phyloP scores from a whole-genome alignment of 257 asterid genomes.

The Solanum etuberosum region DNA sequence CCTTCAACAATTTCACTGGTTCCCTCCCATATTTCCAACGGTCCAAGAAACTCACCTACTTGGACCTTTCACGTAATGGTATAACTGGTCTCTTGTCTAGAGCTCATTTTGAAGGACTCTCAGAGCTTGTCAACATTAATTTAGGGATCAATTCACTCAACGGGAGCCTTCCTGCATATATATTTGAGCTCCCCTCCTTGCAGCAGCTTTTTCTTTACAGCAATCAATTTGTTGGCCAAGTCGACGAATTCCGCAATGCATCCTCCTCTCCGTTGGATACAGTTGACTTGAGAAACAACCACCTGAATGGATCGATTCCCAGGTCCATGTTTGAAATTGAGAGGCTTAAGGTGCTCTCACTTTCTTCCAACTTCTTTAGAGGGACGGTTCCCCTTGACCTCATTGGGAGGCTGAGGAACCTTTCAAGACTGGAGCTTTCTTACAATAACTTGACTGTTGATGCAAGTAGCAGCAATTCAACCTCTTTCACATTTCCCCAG shows the following conservation, averaged over 20 bases:
- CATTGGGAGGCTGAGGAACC: too few species aligned
- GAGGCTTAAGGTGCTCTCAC: conserved; percentile 6
- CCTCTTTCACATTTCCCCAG: too few species aligned
- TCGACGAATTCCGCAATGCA: not conserved
- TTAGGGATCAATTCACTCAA: conserved; percentile 7
- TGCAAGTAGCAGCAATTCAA: too few species aligned
- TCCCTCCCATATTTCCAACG: conserved; percentile 10
- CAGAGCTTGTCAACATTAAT: conserved; percentile 4
- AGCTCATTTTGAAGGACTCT: conserved; percentile 13
- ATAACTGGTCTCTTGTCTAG: conserved; percentile 18
- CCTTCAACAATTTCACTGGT: conserved; percentile 19
- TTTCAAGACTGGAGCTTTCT: too few species aligned
- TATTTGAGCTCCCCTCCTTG: conserved; percentile 24
- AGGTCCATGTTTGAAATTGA: conserved; percentile 7
- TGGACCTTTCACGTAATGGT: conserved; percentile 8
- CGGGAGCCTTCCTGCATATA: conserved; percentile 12
- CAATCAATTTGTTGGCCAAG: conserved; percentile 14
- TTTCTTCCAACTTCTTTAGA: conserved; percentile 19
- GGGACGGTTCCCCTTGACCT: too few species aligned
- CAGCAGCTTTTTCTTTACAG: conserved; percentile 13
- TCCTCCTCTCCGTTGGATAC: not conserved
- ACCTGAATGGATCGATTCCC: conserved; percentile 17
- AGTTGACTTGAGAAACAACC: conserved; percentile 10
- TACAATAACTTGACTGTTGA: too few species aligned
- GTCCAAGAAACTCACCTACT: conserved; percentile 11